Conservation (phyloP, 805 yeast species). For the Tetrapisispora taiwanensis region DNA sequence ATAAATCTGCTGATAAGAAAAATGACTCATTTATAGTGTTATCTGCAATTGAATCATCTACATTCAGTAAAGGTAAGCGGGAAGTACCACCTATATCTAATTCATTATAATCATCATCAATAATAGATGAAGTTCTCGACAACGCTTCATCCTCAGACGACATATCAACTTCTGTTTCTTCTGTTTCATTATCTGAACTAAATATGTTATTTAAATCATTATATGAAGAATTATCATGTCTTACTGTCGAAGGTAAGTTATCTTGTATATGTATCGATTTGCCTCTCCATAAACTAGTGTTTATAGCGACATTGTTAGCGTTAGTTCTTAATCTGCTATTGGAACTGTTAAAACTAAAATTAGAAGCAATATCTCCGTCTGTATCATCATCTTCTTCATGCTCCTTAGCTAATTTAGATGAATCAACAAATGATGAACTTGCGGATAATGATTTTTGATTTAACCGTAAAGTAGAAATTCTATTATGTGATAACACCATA, state of each 20-base stretch:
- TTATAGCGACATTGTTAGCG: not conserved
- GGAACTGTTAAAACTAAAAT: conserved; percentile 8
- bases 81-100: not conserved
- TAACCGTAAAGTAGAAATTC: not conserved
- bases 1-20: conserved; percentile 24
- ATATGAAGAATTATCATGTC: conserved; percentile 17
- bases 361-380: conserved; percentile 12
- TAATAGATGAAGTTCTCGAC: conserved; percentile 17
- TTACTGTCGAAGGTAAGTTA: conserved; percentile 22
- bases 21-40: conserved; percentile 15
- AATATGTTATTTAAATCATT: conserved; percentile 21
- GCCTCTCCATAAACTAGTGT: conserved; percentile 22
- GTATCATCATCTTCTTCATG: conserved; percentile 1
- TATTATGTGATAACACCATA: not conserved
- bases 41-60: conserved; percentile 9
- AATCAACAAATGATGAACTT: conserved; percentile 5
- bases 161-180: not conserved
- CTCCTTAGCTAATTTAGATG: not conserved
- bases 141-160: not conserved
- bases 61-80: conserved; percentile 1
- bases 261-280: conserved; percentile 14
- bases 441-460: not conserved
- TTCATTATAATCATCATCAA: conserved; percentile 8
- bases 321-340: not conserved
- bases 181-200: conserved; percentile 4